Base-by-base conservation (phyloP, 1,284 basidiomycete species). In the Gomphus bonarii region DNA sequence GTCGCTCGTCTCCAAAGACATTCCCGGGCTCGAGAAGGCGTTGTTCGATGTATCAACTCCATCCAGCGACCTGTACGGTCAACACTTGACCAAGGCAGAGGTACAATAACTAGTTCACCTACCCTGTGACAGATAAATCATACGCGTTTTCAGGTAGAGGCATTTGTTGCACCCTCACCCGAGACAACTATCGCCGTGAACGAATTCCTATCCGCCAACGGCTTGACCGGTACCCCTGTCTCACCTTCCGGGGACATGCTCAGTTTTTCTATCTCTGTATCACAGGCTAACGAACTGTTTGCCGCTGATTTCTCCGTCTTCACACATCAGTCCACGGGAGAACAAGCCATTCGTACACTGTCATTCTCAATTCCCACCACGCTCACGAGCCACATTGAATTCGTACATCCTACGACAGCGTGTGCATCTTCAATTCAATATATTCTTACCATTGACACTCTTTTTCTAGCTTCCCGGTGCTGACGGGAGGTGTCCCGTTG, bases 21-120 rank as follows among this genome's bases (percentile, higher is more conserved):
- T 61, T 12, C 22, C 38, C 7, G 65, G 62, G 12, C 64, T 70
- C 3, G 60, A 66, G 46, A 49, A 62, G 3, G 58, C 62, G 6
- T 60, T 70, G 18, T 66, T 67, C 58, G 70, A 65, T 44, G 68
- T 70, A 60, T 70, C 68, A 63, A 69, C 66, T 5, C 70, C 70
- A 4, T 64, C 64, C 4, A 71, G 65, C 60, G 49, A 66, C 16
- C 64, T 65, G 47, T 70, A 70, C 60, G 67, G 69, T 12, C 59
- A 68, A 52, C 66, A 70, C 50, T 61, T 72, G 25, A 66, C 65
- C 20, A 68, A 70, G 62, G 65, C 63, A n/a, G 68, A 71, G 64
- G 71, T 72, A 59, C n/a, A 63, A 25, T 3, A 4, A 25, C 4
- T 25, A 25, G 4, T 25, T 4, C 25, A 4, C 2, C 2, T 25